Base-by-base conservation (phyloP, 305 asterid genomes). In the Fraxinus floribunda region DNA sequence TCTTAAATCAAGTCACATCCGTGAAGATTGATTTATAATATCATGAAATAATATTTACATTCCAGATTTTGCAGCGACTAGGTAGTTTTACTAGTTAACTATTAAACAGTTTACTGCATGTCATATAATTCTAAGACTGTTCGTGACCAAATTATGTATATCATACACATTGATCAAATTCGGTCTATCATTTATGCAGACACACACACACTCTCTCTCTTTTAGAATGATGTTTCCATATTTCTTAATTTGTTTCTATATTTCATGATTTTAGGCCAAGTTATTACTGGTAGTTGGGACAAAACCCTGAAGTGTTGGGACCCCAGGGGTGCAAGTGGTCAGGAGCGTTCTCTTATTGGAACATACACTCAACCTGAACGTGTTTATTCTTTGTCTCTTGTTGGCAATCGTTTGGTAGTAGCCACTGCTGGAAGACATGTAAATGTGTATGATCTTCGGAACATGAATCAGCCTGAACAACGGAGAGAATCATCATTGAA, bases 371-470 rank as follows among this genome's bases (percentile, higher is more conserved):
- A 96, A 88, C 98, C 99, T 36, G 99, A 96, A 88, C 97, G 99
- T 78, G 97, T 94, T 35, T 95, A 95, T 80, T 94, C 99, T 29
- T 86, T 95, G 81, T 94, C 98, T 34, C 90, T 96, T 83, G 95
- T 91, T 86, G 98, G 99, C 77, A 91, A 93, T 82, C 97, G 93
- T 30, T 39, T 96, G 87, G 99, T 94, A 26, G 97, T 94, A 62
- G 98, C 99, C 78, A 94, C 99, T 80, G 99, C 98, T 26, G 99
- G 99, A 86, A 88, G 99, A 79, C 99, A 94, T 89, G 99, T 96
- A 29, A 94, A 94, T 82, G 94, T 95, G 35, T 93, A 95, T 88
- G 99, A 94, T 87, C 88, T 95, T 79, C 87, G 98, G 39, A 95
- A 95, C 89, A 95, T 95, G 99, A 89, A 94, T 78, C 99, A 95